Evolutionary conservation across 768 basidiomycete species (phyloP).

Genomic region (Kwoniella sp.): DNA sequence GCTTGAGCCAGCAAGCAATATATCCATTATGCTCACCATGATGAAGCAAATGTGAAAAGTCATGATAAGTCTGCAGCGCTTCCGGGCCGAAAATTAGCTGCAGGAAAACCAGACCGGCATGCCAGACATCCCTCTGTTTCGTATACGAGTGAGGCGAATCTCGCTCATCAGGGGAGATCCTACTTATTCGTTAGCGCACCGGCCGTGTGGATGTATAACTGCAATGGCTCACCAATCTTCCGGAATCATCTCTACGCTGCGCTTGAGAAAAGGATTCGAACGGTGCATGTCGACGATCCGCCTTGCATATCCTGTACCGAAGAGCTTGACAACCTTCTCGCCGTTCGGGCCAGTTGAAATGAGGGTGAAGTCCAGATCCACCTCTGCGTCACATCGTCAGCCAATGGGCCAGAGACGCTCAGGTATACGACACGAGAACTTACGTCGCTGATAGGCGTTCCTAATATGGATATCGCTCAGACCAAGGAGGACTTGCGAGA

Average conservation of each 20-base stretch:
- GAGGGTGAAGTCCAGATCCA: slow-evolving; percentile 43
- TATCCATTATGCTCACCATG: slow-evolving; percentile 36
- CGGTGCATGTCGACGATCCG: slow-evolving; percentile 76
- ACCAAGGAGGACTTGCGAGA: slow-evolving; percentile 43
- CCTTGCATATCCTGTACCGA: slow-evolving; percentile 71
- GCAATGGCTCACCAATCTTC: slow-evolving; percentile 62
- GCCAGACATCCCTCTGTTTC: slow-evolving; percentile 77
- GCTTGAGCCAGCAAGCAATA: too few species aligned
- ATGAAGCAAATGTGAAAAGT: slow-evolving; percentile 48
- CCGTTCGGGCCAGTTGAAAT: slow-evolving; percentile 56
- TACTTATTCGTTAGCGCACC: slow-evolving; percentile 47
- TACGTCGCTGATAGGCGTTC: slow-evolving; percentile 44
- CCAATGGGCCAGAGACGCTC: not conserved
- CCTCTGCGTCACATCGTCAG: slow-evolving; percentile 10
- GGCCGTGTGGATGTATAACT: too few species aligned
- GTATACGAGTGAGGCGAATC: slow-evolving; percentile 79
- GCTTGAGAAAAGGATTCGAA: slow-evolving; percentile 71
- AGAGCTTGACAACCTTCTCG: slow-evolving; percentile 69
- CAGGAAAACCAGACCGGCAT: slow-evolving; percentile 73
- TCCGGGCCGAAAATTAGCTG: slow-evolving; percentile 85
- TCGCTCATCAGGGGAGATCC: slow-evolving; percentile 76
- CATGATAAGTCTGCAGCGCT: slow-evolving; percentile 60
- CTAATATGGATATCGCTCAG: slow-evolving; percentile 44
- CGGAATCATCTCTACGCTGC: slow-evolving; percentile 53
- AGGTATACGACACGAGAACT: slow-evolving; percentile 3